phyloP scores from a whole-genome alignment of 352 stramenopile species.

The Globisporangium solare region DNA sequence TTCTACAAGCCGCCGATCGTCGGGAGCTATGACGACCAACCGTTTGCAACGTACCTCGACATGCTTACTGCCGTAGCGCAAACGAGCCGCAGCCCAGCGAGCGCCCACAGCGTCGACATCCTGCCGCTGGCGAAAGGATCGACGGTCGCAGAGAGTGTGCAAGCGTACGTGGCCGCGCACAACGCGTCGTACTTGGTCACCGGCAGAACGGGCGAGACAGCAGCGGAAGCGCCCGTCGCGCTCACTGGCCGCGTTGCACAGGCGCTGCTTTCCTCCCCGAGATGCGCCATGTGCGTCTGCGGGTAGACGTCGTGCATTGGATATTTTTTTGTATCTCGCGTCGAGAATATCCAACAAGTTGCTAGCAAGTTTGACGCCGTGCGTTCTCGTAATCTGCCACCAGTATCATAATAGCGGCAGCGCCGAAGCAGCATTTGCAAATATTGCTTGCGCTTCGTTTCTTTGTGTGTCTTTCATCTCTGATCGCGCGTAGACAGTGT shows the following conservation, averaged over 20 bases:
- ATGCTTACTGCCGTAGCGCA: slow-evolving; percentile 15
- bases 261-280: slow-evolving; percentile 52
- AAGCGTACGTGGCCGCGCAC: slow-evolving; percentile 36
- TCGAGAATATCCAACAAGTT: too few relatives aligned
- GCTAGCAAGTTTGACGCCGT: too few relatives aligned
- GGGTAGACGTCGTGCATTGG: slow-evolving; percentile 14
- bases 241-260: slow-evolving; percentile 27
- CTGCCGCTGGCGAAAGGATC: slow-evolving; percentile 27
- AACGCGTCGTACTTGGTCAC: slow-evolving; percentile 46
- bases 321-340: too few relatives aligned
- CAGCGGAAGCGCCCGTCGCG: slow-evolving; percentile 5
- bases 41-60: slow-evolving; percentile 28
- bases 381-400: too few relatives aligned
- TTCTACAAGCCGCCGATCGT: slow-evolving; percentile 51
- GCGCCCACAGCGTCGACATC: slow-evolving; percentile 23
- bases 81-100: not conserved
- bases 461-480: too few relatives aligned
- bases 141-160: slow-evolving; percentile 49
- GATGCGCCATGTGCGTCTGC: slow-evolving; percentile 49
- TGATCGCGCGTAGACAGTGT: too few relatives aligned
- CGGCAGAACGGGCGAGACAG: slow-evolving; percentile 24
- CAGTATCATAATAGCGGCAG: too few relatives aligned
- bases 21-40: slow-evolving; percentile 26
- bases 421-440: too few relatives aligned
- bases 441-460: too few relatives aligned